Evolutionary conservation across 2,329 filamentous ascomycete genomes (phyloP).

Genomic region (Neonectria neomacrospora): DNA sequence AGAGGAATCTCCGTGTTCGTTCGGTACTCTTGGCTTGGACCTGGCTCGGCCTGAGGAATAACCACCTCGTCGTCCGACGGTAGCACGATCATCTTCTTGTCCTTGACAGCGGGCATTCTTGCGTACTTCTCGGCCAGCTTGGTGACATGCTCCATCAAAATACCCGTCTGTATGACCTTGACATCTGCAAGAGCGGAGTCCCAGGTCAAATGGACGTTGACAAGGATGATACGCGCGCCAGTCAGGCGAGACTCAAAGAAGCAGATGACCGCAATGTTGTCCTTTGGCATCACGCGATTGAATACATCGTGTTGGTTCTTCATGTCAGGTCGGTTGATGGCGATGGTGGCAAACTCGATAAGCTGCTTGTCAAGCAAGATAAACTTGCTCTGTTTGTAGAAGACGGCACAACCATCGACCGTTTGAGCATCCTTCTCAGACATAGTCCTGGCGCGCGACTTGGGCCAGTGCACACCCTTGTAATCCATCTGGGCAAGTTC

Average conservation of each 20-base stretch:
- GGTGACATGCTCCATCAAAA: slow-evolving; percentile 90
- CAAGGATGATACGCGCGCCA: slow-evolving; percentile 90
- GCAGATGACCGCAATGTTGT: slow-evolving; percentile 92
- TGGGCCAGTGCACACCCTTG: slow-evolving; percentile 93
- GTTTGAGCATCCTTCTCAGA: slow-evolving; percentile 84
- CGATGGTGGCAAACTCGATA: slow-evolving; percentile 90
- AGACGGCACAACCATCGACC: slow-evolving; percentile 97
- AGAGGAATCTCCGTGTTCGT: slow-evolving; percentile 89
- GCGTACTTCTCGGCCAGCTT: slow-evolving; percentile 89
- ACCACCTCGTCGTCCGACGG: slow-evolving; percentile 59
- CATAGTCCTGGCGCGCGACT: slow-evolving; percentile 92
- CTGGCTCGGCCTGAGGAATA: slow-evolving; percentile 70
- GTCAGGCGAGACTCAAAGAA: slow-evolving; percentile 94
- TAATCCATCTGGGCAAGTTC: slow-evolving; percentile 88
- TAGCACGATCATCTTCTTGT: slow-evolving; percentile 74
- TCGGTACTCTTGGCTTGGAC: slow-evolving; percentile 86
- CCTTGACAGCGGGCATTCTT: slow-evolving; percentile 80
- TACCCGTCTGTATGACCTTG: slow-evolving; percentile 95
- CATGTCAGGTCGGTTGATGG: slow-evolving; percentile 95
- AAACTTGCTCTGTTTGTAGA: slow-evolving; percentile 96
- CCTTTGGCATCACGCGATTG: slow-evolving; percentile 97
- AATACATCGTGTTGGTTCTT: slow-evolving; percentile 98
- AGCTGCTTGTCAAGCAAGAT: slow-evolving; percentile 93
- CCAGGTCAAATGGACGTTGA: slow-evolving; percentile 96
- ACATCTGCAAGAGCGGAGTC: slow-evolving; percentile 91